phyloP scores from a whole-genome alignment of 1,139 yeast genomes.

The Pichia sp. region DNA sequence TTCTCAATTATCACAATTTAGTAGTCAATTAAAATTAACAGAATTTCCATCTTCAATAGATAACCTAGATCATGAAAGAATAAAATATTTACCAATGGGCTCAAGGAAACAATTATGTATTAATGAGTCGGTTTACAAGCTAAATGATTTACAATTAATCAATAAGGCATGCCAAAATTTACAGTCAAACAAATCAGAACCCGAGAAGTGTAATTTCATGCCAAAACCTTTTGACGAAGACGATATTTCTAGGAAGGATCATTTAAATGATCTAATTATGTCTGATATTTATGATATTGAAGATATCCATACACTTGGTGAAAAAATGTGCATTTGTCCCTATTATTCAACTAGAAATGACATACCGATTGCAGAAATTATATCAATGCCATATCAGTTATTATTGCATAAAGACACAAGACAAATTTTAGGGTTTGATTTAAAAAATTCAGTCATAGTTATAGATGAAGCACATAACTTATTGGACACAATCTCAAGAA shows the following conservation, averaged over 20 bases:
- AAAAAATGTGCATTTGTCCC: slow-evolving; percentile 59
- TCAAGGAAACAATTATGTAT: slow-evolving; percentile 86
- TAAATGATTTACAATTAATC: slow-evolving; percentile 47
- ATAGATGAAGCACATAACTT: slow-evolving; percentile 94
- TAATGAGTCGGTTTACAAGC: slow-evolving; percentile 46
- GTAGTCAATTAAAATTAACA: slow-evolving; percentile 63
- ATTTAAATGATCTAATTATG: slow-evolving; percentile 55
- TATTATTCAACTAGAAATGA: slow-evolving; percentile 68
- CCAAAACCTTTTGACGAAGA: slow-evolving; percentile 33
- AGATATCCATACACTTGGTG: slow-evolving; percentile 62
- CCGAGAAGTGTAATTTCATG: slow-evolving; percentile 45
- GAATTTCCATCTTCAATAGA: slow-evolving; percentile 56
- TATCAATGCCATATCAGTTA: slow-evolving; percentile 83
- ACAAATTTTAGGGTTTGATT: slow-evolving; percentile 48
- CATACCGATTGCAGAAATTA: slow-evolving; percentile 56
- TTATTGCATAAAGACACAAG: slow-evolving; percentile 62
- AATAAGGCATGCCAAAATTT: slow-evolving; percentile 81
- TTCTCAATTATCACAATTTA: slow-evolving; percentile 79
- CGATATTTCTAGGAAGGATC: slow-evolving; percentile 32
- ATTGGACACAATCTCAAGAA: slow-evolving; percentile 64
- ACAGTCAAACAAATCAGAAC: slow-evolving; percentile 35
- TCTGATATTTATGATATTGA: slow-evolving; percentile 75
- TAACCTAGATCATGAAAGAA: slow-evolving; percentile 36
- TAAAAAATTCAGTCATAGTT: slow-evolving; percentile 62
- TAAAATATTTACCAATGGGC: slow-evolving; percentile 63